Percentiles rank a stretch among this genome's conserved stretches.
phyloP scores from a whole-genome alignment of 768 basidiomycete genomes.

The Plicaturopsis crispa region DNA sequence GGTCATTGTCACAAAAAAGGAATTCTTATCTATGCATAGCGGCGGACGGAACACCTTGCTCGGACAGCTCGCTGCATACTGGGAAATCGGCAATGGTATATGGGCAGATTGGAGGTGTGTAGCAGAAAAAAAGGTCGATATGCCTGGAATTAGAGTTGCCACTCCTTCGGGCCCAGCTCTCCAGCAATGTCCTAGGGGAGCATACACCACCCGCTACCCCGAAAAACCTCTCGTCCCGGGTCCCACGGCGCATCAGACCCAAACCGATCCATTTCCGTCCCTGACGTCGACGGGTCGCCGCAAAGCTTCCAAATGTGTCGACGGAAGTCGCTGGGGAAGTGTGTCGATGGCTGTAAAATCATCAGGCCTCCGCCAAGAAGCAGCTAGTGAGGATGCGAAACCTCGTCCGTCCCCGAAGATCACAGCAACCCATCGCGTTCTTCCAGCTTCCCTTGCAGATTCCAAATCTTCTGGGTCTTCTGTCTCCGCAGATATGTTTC shows the following conservation, averaged over 20 bases:
- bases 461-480: too few species aligned
- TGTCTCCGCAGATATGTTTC: too few species aligned
- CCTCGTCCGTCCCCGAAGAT: too few species aligned
- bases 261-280: neutral
- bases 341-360: too few species aligned
- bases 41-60: slow-evolving; percentile 33
- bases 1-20: slow-evolving; percentile 36
- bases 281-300: neutral
- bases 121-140: slow-evolving; percentile 16
- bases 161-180: neutral
- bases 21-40: slow-evolving; percentile 25
- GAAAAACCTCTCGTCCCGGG: neutral
- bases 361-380: too few species aligned
- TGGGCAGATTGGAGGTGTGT: slow-evolving; percentile 28
- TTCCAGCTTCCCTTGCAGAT: too few species aligned
- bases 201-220: too few species aligned
- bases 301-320: neutral
- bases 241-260: neutral
- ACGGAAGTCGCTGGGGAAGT: neutral
- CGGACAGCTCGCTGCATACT: slow-evolving; percentile 23
- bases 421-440: too few species aligned
- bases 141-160: slow-evolving; percentile 20
- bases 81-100: slow-evolving; percentile 14
- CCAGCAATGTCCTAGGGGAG: too few species aligned
- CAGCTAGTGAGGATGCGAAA: too few species aligned